phyloP scores from a whole-genome alignment of 2,329 filamentous ascomycete species.

The Aspergillus caelatus region DNA sequence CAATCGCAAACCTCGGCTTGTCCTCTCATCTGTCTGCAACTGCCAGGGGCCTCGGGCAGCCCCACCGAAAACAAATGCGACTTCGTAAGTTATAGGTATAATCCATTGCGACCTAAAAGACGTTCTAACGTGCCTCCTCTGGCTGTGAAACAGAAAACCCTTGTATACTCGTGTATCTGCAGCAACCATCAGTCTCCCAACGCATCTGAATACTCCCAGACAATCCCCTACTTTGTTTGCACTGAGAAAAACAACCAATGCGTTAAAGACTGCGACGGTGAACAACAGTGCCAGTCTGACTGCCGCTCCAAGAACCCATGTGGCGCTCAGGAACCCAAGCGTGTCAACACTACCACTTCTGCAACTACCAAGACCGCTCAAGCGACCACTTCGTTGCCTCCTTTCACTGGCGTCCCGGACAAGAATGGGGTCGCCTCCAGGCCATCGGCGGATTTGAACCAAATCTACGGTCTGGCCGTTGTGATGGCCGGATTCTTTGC shows the following conservation, averaged over 20 bases:
- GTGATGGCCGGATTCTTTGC: constrained; percentile 59
- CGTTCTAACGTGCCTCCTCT: background rate
- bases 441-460: constrained; percentile 53
- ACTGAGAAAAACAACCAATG: constrained; percentile 60
- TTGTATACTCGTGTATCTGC: constrained; percentile 62
- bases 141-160: constrained; percentile 38
- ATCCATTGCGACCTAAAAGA: background rate
- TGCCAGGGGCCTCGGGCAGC: constrained; percentile 35
- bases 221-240: constrained; percentile 65
- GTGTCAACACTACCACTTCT: constrained; percentile 55
- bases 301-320: constrained; percentile 62
- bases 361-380: constrained; percentile 38
- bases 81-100: constrained; percentile 28
- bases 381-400: constrained; percentile 36
- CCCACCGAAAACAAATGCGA: constrained; percentile 45
- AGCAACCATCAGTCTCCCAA: constrained; percentile 58
- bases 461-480: constrained; percentile 59
- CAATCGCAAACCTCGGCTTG: constrained; percentile 44
- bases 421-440: constrained; percentile 34
- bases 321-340: constrained; percentile 61
- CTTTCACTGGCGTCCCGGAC: constrained; percentile 35
- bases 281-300: constrained; percentile 53
- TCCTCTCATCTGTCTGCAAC: constrained; percentile 49
- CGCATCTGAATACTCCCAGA: constrained; percentile 63
- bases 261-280: constrained; percentile 50